Evolutionary conservation across 139 green algal species (phyloP).

Genomic region (Chlamydomonas schloesseri): DNA sequence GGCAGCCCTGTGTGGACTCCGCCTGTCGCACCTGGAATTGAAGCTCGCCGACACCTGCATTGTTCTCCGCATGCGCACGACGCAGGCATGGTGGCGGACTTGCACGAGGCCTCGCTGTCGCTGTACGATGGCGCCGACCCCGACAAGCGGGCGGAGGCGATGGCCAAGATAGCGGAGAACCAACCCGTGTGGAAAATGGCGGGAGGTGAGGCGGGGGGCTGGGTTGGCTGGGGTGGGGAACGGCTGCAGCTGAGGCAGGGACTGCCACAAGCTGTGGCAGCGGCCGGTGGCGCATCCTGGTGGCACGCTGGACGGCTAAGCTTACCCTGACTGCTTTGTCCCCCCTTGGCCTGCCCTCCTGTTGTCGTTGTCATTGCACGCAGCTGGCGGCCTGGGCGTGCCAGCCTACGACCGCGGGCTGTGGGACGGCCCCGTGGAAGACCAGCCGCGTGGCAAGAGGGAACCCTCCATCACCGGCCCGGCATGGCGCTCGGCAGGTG

Average conservation of each 20-base stretch:
- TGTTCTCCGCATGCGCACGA: no score
- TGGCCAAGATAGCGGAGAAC: slow-evolving; percentile 19
- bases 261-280: no score
- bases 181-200: background rate
- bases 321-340: no score
- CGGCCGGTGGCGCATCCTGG: background rate
- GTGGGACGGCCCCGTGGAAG: slow-evolving; percentile 3
- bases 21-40: no score
- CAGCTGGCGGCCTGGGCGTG: background rate
- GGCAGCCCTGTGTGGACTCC: no score
- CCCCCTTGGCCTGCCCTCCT: no score
- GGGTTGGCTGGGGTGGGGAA: no score
- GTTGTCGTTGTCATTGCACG: no score
- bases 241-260: background rate
- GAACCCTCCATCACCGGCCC: background rate
- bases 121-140: slow-evolving; percentile 28
- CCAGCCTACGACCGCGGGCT: background rate
- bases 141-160: slow-evolving; percentile 9
- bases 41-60: no score
- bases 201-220: background rate
- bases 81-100: slow-evolving; percentile 3
- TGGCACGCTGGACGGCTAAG: no score
- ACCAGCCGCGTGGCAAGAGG: background rate
- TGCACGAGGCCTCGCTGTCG: slow-evolving; percentile 9
- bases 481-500: background rate